Evolutionary conservation across 148 eudicot genomes (phyloP).

Genomic region (Rhododendron williamsianum): DNA sequence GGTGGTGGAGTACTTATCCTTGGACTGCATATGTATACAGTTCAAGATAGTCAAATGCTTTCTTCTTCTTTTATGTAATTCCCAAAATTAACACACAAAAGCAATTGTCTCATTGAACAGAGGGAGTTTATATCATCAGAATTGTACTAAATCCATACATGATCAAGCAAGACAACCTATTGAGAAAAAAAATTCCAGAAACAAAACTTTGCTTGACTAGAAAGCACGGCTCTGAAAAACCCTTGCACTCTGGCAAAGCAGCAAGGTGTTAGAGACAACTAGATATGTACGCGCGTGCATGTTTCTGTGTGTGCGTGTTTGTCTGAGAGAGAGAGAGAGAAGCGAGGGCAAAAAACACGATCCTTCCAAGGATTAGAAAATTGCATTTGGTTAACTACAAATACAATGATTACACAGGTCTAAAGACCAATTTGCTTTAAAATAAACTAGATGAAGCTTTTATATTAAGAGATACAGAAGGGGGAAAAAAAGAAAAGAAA

Average conservation of each 20-base stretch:
- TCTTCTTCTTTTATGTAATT: background rate
- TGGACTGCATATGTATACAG: background rate
- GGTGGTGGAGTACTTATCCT: background rate
- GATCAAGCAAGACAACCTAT: background rate
- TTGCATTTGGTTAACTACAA: background rate
- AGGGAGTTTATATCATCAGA: background rate
- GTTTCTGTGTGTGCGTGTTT: background rate
- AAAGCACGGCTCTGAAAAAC: background rate
- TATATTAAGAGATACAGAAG: background rate
- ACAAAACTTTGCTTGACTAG: background rate
- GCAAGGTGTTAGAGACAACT: background rate
- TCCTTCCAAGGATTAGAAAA: background rate
- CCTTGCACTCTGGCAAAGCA: background rate
- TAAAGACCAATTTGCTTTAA: background rate
- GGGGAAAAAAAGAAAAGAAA: background rate
- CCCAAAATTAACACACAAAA: conserved; percentile 1
- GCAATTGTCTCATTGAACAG: background rate
- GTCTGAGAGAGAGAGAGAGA: background rate
- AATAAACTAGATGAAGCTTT: background rate
- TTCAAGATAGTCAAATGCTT: background rate
- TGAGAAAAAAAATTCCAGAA: background rate
- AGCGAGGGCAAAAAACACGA: background rate
- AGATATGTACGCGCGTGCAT: background rate
- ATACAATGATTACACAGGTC: background rate
- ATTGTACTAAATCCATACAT: background rate